A percentile compares a stretch with the other conserved stretches of the same genome.
Evolutionary conservation across 306 rosid genomes (phyloP).

Genomic region (Prunus campanulata): DNA sequence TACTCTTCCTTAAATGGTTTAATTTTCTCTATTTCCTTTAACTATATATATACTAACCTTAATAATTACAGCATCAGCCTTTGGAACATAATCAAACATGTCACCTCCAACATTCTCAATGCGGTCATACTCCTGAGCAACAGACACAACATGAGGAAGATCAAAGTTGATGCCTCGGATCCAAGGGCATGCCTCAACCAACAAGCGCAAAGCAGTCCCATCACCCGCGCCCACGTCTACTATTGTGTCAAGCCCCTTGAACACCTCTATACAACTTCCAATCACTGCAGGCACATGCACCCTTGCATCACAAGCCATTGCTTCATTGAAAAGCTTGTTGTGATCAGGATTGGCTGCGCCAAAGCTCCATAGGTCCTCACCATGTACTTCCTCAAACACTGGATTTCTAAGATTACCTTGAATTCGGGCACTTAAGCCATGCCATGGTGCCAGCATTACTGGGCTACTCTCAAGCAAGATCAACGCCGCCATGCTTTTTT

Average conservation of each 20-base stretch:
- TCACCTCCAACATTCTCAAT: conserved; percentile 56
- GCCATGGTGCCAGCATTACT: no score
- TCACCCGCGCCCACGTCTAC: conserved; percentile 54
- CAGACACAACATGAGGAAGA: conserved; percentile 57
- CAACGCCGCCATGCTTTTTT: neutral
- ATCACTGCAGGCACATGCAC: no score
- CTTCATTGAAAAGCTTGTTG: conserved; percentile 49
- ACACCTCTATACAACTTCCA: no score
- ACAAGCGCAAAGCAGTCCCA: conserved; percentile 39
- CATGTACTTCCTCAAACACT: conserved; percentile 41
- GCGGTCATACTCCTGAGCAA: conserved; percentile 14
- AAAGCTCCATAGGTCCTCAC: conserved; percentile 51
- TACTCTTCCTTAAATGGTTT: no score
- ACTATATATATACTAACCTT: neutral
- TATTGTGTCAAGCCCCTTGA: no score
- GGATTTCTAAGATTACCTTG: neutral
- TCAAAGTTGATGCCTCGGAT: conserved; percentile 63
- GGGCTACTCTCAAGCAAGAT: no score
- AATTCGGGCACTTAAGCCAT: no score
- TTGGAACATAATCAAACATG: conserved; percentile 39
- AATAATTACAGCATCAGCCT: no score
- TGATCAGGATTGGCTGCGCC: conserved; percentile 29
- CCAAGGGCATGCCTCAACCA: conserved; percentile 42
- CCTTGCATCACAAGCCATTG: conserved; percentile 48
- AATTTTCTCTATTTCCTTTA: no score